Percentiles rank a stretch among this genome's conserved stretches.
These are phyloP conservation scores for Abortiporus biennis DNA, from an alignment of 1,284 basidiomycete species.

Conservation along the genomic window DNA sequence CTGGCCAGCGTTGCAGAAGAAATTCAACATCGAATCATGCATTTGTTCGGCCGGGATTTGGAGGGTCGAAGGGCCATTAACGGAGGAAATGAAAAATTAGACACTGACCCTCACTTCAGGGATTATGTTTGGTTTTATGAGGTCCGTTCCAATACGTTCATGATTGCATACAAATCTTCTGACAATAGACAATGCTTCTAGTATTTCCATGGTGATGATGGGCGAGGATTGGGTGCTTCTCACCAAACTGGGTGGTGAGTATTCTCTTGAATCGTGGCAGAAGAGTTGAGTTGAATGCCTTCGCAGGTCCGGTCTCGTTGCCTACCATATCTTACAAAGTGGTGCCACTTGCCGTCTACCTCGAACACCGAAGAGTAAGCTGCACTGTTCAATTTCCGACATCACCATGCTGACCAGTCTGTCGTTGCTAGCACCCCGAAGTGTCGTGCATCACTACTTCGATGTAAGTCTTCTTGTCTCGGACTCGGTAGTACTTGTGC, in stretches of 20 bases:
- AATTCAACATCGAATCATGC: conserved; percentile 95
- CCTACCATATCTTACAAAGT: conserved; percentile 87
- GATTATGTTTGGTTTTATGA: conserved; percentile 97
- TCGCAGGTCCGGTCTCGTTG: conserved; percentile 81
- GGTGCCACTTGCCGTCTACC: conserved; percentile 81
- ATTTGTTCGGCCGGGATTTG: conserved; percentile 90
- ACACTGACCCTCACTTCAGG: conserved; percentile 93
- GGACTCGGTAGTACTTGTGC: not conserved
- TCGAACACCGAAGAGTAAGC: conserved; percentile 81
- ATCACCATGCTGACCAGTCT: no score
- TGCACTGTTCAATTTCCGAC: no score
- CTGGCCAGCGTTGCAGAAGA: conserved; percentile 92
- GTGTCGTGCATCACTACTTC: conserved; percentile 90
- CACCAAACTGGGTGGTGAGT: conserved; percentile 95
- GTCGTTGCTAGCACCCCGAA: conserved; percentile 66
- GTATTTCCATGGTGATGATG: conserved; percentile 95
- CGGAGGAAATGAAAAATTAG: conserved; percentile 83
- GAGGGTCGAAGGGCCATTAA: conserved; percentile 87
- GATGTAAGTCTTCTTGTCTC: conserved; percentile 48
- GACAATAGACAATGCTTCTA: conserved; percentile 23
- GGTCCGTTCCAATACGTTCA: conserved; percentile 36
- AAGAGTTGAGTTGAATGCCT: conserved; percentile 6
- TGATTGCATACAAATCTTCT: conserved; percentile 1
- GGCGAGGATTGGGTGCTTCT: conserved; percentile 89
- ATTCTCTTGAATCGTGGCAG: conserved; percentile 10